Evolutionary conservation across 352 stramenopile genomes (phyloP), one percentile per base, ranked within the genome.

Genomic region (Phytophthora melonis): DNA sequence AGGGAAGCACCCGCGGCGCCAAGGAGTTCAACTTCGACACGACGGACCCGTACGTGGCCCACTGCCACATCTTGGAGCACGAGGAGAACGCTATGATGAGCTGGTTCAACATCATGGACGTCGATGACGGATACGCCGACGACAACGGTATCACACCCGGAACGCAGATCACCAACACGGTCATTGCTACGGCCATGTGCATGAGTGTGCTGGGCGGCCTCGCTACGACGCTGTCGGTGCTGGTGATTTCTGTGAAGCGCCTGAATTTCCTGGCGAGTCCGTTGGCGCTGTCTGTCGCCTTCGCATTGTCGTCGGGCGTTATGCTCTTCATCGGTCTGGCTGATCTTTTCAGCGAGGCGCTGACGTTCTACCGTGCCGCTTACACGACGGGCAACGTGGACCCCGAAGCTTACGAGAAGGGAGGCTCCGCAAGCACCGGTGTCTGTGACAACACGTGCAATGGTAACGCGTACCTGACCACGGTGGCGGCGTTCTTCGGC

Each of bases 71-170:
- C 27, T 55, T 94, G 18, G 88, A 94, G 65, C 88, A 94, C 61
- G 88, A 92, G 64, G 88, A 93, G 50, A 94, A 94, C 66, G 43
- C 65, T 23, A 94, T 94, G 87, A 93, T 93, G 85, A 83, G 75
- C 16, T 92, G 79, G 74, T 94, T 94, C 78, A 80, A 89, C 57
- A 65, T 92, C 56, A 83, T 77, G 60, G 81, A 88, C 36, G 64
- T 58, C 11, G 85, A 92, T 52, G 70, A 81, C 36, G 75, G 70
- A 9, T 79, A 76, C 36, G 66, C 68, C 1, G 72, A 82, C 23
- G 82, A 88, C 50, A 62, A 87, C 34, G 82, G 77, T 6, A 83
- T 76, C 60, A 77, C 77, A 9, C 54, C 75, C 0, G 60, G 67
- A 3, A 77, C 70, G 3, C 27, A 81, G 30, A 83, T 93, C 60